Base-by-base conservation (phyloP, 768 basidiomycete genomes). In the Amanita jacksonii region DNA sequence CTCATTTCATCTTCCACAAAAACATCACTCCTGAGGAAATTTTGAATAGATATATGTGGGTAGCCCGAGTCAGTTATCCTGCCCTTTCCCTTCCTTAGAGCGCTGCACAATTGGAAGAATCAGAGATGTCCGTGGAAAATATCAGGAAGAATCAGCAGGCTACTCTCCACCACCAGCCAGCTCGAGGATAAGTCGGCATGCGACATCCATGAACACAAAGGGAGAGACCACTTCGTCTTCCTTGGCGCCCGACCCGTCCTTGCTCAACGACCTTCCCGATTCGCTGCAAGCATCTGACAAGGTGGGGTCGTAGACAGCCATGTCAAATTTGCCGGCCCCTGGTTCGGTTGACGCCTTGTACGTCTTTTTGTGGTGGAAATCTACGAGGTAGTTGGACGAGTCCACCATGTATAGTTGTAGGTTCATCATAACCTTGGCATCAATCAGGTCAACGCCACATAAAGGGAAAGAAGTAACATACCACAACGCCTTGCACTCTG, bases 401-500 rank as follows among this genome's bases (percentile, higher is more conserved):
- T 99, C 94, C 15, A 99, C 90, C 73, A 89, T 86, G 61, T 98
- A 99, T 30, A 98, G 74, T 54, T 97, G 92, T 1, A 99, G 74
- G 62, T 99, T 96, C 92, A 97, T 97, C 27, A 96, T 70, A 5
- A 96, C 80, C 91, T 93, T n/a, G 15, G 33, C 33, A n/a, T n/a
- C 8, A 7, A 32, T 19, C 32, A 33, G 20, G 20, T 24, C 23
- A 25, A 8, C 34, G 12, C 32, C 33, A n/a, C 32, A 35, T 28
- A 1, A 31, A 4, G 19, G n/a, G 42, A 16, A 19, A n/a, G 10
- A 47, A 45, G 49, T 38, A 8, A 66, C 85, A 42, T 61, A 96
- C 94, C 61, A 98, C 91, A 16, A 96, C 85, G 53, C 92, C 87
- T 52, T 89, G 79, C 24, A 93, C 82, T 51, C 90, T 66, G 13